A percentile compares a stretch with the other conserved stretches of the same genome.
phyloP scores from a whole-genome alignment of 1,284 basidiomycete species.

The Rhizoctonia solani region DNA sequence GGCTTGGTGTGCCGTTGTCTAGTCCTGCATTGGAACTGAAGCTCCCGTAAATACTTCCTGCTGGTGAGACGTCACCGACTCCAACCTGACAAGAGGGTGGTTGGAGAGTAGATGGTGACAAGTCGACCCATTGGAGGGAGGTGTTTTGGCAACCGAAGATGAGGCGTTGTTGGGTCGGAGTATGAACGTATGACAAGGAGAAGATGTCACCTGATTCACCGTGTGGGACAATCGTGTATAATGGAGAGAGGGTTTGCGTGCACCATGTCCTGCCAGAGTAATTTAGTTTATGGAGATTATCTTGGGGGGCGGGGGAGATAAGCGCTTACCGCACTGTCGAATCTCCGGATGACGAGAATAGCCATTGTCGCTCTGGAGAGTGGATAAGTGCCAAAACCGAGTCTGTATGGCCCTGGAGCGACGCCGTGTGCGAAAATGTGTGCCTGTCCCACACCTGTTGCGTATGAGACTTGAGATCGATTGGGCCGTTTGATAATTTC shows the following conservation, averaged over 20 bases:
- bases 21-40: not conserved
- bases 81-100: slow-evolving; percentile 30
- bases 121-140: slow-evolving; percentile 82
- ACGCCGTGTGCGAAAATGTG: slow-evolving; percentile 69
- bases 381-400: slow-evolving; percentile 84
- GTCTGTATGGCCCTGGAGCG: slow-evolving; percentile 82
- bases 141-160: slow-evolving; percentile 92
- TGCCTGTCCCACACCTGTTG: slow-evolving; percentile 79
- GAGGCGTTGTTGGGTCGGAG: slow-evolving; percentile 60
- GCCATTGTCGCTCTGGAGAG: slow-evolving; percentile 75
- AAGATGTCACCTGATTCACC: slow-evolving; percentile 89
- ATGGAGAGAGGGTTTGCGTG: slow-evolving; percentile 65
- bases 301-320: not conserved
- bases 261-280: slow-evolving; percentile 77
- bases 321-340: slow-evolving; percentile 55
- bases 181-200: slow-evolving; percentile 75
- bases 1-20: slow-evolving; percentile 36
- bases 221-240: slow-evolving; percentile 84
- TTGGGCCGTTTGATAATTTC: slow-evolving; percentile 6
- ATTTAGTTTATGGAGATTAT: slow-evolving; percentile 30
- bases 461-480: not conserved
- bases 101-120: slow-evolving; percentile 46
- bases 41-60: not conserved
- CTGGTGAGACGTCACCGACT: not conserved
- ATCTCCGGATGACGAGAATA: slow-evolving; percentile 66